Evolutionary conservation across 768 basidiomycete species (phyloP), one percentile per base, ranked within the genome.

Genomic region (Russula emetica): DNA sequence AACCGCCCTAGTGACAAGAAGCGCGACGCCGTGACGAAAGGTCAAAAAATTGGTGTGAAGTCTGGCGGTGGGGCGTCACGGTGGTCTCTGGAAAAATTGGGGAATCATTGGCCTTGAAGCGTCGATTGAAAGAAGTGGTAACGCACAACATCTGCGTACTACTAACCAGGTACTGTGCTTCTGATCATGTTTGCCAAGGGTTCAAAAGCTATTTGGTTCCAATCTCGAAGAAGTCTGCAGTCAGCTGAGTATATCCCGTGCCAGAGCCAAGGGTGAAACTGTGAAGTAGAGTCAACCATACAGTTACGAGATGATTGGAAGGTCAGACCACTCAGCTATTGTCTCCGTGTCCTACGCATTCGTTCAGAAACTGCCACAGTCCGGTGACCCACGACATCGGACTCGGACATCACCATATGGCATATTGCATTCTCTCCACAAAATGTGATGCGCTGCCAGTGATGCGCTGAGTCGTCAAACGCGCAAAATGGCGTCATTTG

Each of bases 1-100:
- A 10, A 44, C 52, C 22, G 8, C 24, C 53, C 49, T 55, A 22
- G 30, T 20, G 53, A 61, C 61, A 61, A 47, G 38, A 38, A 38
- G 38, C 20, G 26, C 20, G 42, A 9, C 38, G 38, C 38, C 14
- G 10, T 1, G 36, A 16, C 5, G 24, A 13, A 28, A 2, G 14
- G 7, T 24, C 8, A 6, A 13, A 7, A 24, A 20, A 2, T 24
- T 20, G 18, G 5, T 22, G 10, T 20, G 34, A 47, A 22, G 45
- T 47, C 22, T 40, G 10, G 11, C 5, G 22, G 45, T 5, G n/a
- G 38, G 38, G 38, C 16, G 2, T 40, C 38, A 36, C 36, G 36
- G 16, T 16, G 6, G 38, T 22, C 10, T 11, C 22, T 22, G 45
- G 45, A 47, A 47, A 13, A 9, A 9, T n/a, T 44, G 16, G 42